Conservation (phyloP, 371 early-diverging fungal species). For the Rhizopus delemar region DNA sequence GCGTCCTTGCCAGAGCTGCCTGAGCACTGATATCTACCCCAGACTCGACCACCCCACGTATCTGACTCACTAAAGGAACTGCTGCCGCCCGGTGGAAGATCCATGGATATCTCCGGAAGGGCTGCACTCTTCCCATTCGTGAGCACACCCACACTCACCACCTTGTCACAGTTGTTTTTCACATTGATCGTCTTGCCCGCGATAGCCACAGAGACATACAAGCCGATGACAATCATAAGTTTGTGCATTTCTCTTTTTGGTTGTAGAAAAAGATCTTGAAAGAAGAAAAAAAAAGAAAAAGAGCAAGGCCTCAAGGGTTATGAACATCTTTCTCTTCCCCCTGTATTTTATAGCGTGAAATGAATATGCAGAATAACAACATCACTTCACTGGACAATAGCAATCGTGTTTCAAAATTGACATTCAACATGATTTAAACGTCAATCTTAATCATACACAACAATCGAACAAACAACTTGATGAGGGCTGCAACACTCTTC, state of each 20-base stretch:
- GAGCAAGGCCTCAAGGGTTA: too few relatives aligned
- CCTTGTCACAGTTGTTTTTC: constrained; percentile 35
- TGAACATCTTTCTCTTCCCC: too few relatives aligned
- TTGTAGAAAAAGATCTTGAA: too few relatives aligned
- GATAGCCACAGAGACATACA: neutral
- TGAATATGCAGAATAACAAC: too few relatives aligned
- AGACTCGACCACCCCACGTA: constrained; percentile 51
- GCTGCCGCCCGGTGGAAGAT: constrained; percentile 36
- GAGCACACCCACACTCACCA: constrained; percentile 37
- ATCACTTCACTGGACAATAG: too few relatives aligned
- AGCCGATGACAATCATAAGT: neutral
- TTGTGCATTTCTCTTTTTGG: neutral
- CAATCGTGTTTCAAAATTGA: too few relatives aligned
- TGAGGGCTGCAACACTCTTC: too few relatives aligned
- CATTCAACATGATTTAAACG: too few relatives aligned
- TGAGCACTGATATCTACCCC: constrained; percentile 41
- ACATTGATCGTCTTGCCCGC: constrained; percentile 29
- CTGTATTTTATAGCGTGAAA: too few relatives aligned
- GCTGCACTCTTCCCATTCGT: constrained; percentile 36
- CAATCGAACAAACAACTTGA: too few relatives aligned
- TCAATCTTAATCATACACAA: too few relatives aligned
- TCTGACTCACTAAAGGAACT: constrained; percentile 33
- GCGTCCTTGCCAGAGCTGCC: constrained; percentile 27
- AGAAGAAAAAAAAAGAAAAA: too few relatives aligned
- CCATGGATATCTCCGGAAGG: constrained; percentile 30